Conservation (phyloP, 169 alveolate species). For the Cryptosporidium sp. region DNA sequence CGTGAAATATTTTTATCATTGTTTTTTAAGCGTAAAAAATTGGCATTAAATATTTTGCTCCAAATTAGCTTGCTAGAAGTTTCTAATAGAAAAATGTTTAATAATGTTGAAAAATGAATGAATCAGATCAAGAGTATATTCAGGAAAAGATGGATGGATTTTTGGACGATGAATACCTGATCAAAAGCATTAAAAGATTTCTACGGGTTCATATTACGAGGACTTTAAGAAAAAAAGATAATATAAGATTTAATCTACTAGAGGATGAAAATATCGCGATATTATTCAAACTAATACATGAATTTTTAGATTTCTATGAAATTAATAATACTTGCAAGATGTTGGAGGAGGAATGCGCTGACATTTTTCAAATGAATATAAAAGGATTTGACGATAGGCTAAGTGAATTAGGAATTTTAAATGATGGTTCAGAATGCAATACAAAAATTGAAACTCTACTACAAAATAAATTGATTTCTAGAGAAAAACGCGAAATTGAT, state of each 20-base stretch:
- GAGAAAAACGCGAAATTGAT: constrained; percentile 39
- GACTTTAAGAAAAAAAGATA: neutral
- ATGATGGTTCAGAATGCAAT: neutral
- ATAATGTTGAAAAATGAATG: neutral
- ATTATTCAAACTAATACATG: constrained; percentile 10
- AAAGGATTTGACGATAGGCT: neutral
- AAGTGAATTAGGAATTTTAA: neutral
- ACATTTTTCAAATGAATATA: neutral
- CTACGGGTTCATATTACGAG: constrained; percentile 10
- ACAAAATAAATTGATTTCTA: neutral
- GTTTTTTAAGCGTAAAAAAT: no score
- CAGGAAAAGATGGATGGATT: constrained; percentile 7
- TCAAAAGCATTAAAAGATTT: neutral
- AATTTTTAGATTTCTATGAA: constrained; percentile 19
- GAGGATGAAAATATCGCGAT: neutral
- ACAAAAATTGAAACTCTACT: constrained; percentile 36
- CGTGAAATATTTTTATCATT: neutral
- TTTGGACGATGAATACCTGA: constrained; percentile 2
- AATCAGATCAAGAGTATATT: constrained; percentile 26
- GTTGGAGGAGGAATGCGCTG: constrained; percentile 30
- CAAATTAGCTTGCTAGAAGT: neutral
- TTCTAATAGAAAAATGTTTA: neutral
- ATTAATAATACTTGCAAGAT: neutral
- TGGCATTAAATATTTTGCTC: no score
- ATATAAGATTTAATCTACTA: neutral